phyloP scores from a whole-genome alignment of 176 grass and related monocot species.

The Pontederia crassipes region DNA sequence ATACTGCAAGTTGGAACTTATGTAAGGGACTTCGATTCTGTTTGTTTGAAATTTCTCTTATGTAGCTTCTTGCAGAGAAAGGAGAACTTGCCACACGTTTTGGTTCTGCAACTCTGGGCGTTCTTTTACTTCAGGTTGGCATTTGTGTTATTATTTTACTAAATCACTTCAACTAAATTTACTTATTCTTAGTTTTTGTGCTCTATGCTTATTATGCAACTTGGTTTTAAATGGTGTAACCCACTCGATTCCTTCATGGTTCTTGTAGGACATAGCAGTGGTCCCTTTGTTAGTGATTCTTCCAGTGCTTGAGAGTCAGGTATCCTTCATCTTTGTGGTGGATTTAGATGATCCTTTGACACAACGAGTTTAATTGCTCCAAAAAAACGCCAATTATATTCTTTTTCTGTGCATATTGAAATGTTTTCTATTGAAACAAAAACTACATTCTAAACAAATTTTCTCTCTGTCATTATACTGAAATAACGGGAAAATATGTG shows the following conservation, averaged over 20 bases:
- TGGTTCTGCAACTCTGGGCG: slow-evolving; percentile 94
- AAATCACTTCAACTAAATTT: neutral
- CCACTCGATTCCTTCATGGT: slow-evolving; percentile 21
- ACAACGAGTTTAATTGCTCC: too few relatives aligned
- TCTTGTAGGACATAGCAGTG: slow-evolving; percentile 87
- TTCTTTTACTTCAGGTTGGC: slow-evolving; percentile 90
- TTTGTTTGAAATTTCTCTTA: neutral
- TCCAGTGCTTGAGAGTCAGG: slow-evolving; percentile 95
- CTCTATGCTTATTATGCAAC: neutral
- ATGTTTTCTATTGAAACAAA: too few relatives aligned
- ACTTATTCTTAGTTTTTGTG: slow-evolving; percentile 13
- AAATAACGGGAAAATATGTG: too few relatives aligned
- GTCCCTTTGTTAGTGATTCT: slow-evolving; percentile 95
- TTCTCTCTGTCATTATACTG: too few relatives aligned
- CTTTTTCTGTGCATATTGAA: too few relatives aligned
- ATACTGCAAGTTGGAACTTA: neutral
- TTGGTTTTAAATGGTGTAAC: neutral
- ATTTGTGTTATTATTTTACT: slow-evolving; percentile 6
- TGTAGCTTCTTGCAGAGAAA: slow-evolving; percentile 98
- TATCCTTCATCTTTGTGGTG: slow-evolving; percentile 34
- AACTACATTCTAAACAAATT: too few relatives aligned
- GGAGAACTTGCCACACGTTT: slow-evolving; percentile 94
- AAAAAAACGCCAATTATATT: too few relatives aligned
- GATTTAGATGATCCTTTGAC: too few relatives aligned
- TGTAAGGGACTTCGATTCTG: neutral